Conservation (phyloP, 495 filamentous ascomycete genomes). For the Penicillium goetzii region DNA sequence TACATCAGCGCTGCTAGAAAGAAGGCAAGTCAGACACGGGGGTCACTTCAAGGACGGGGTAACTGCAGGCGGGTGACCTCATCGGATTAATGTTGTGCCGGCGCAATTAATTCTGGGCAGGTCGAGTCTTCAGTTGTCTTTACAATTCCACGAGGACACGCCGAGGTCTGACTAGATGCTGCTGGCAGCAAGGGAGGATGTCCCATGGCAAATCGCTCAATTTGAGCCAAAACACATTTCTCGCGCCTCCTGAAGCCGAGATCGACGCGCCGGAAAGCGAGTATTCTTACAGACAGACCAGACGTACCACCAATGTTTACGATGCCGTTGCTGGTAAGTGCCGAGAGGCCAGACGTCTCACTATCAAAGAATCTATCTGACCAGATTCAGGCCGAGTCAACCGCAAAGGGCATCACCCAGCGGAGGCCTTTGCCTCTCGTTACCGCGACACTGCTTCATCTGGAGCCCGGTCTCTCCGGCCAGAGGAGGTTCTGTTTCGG, state of each 20-base stretch:
- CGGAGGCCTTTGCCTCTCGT: constrained; percentile 39
- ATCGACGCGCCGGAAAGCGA: constrained; percentile 7
- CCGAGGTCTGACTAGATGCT: constrained; percentile 8
- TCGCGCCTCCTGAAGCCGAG: constrained; percentile 13
- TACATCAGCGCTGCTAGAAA: constrained; percentile 35
- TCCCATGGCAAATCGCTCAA: constrained; percentile 29
- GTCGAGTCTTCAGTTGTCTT: background rate
- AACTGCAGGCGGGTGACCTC: constrained; percentile 24
- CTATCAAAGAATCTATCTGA: constrained; percentile 11
- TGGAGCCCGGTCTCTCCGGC: constrained; percentile 56
- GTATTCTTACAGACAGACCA: constrained; percentile 16
- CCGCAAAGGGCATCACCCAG: constrained; percentile 45
- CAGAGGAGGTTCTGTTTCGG: constrained; percentile 78
- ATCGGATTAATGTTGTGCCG: constrained; percentile 34
- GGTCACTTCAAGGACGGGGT: constrained; percentile 3
- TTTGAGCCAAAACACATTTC: constrained; percentile 28
- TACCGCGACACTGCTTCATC: constrained; percentile 57
- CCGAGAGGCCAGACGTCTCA: background rate
- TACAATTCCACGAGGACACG: background rate
- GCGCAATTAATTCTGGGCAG: constrained; percentile 22
- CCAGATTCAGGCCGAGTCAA: constrained; percentile 54
- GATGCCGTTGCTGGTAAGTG: constrained; percentile 76
- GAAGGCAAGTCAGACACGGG: background rate
- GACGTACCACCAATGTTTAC: constrained; percentile 62
- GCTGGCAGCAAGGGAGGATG: constrained; percentile 22